Evolutionary conservation across 768 basidiomycete genomes (phyloP).

Genomic region (Termitomyces sp.): DNA sequence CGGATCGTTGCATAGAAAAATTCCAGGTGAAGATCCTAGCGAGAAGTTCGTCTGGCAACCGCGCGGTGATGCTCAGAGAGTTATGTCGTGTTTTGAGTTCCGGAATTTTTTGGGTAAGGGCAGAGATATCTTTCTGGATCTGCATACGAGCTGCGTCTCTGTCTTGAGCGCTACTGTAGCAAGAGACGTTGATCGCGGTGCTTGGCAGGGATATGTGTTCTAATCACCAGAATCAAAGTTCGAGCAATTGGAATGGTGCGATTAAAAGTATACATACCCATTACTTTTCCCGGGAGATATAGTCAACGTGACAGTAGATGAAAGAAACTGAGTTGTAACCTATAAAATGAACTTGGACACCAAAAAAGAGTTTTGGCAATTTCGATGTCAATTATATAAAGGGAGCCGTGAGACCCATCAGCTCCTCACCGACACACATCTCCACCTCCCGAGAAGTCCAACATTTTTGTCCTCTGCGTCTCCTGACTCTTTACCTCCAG

Average conservation of each 20-base stretch:
- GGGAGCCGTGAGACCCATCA: no score
- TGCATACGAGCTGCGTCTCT: neutral
- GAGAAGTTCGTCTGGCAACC: neutral
- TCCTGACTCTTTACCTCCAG: constrained; percentile 30
- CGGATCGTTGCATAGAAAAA: neutral
- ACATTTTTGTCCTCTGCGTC: constrained; percentile 34
- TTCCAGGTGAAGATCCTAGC: neutral
- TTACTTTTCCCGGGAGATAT: neutral
- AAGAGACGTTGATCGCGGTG: neutral
- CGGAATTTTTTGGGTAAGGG: no score
- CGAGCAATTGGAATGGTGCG: neutral
- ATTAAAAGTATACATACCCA: neutral
- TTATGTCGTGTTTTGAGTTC: no score
- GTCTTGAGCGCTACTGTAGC: neutral
- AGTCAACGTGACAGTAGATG: neutral
- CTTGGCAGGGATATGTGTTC: neutral
- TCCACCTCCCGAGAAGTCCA: constrained; percentile 36
- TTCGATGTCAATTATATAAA: no score
- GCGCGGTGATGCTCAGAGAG: no score
- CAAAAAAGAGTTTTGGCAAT: no score
- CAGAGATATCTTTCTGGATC: neutral
- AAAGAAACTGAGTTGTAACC: neutral
- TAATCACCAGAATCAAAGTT: neutral
- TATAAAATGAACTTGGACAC: no score
- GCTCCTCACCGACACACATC: constrained; percentile 21